Conservation (phyloP, 2,329 filamentous ascomycete genomes). For the Neonectria faginata region DNA sequence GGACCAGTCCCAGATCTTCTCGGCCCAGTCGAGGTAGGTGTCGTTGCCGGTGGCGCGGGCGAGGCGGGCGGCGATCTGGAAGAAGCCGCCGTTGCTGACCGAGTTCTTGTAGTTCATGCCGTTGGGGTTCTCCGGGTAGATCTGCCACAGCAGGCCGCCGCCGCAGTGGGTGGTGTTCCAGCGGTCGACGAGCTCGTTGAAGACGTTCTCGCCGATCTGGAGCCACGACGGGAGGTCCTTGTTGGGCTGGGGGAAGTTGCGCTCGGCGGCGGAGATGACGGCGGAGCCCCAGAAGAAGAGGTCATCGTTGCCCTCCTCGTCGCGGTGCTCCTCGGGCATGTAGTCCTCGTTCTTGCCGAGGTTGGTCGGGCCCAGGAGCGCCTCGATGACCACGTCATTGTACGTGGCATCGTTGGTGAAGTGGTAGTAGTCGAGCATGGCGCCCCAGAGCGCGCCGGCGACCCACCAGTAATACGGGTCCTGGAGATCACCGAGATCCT, state of each 20-base stretch:
- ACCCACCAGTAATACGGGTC: constrained; percentile 78
- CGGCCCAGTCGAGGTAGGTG: constrained; percentile 75
- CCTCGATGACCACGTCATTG: constrained; percentile 69
- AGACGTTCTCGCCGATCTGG: constrained; percentile 75
- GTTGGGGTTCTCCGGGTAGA: constrained; percentile 77
- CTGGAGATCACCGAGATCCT: constrained; percentile 71
- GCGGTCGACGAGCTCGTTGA: constrained; percentile 75
- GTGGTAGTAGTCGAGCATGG: constrained; percentile 77
- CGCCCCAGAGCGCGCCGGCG: constrained; percentile 73
- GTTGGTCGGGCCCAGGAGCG: constrained; percentile 66
- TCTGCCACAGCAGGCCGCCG: constrained; percentile 85
- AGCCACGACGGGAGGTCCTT: constrained; percentile 70
- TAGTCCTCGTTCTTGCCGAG: constrained; percentile 69
- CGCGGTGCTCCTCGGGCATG: constrained; percentile 66
- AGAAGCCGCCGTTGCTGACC: constrained; percentile 84
- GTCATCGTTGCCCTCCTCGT: constrained; percentile 79
- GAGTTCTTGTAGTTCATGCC: constrained; percentile 88
- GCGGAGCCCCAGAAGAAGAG: constrained; percentile 80
- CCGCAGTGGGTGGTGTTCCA: constrained; percentile 77
- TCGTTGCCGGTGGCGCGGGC: constrained; percentile 76
- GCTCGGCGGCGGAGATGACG: constrained; percentile 75
- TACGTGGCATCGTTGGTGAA: constrained; percentile 73
- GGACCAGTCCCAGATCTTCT: constrained; percentile 75
- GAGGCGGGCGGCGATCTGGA: constrained; percentile 82
- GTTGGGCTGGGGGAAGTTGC: constrained; percentile 73